Evolutionary conservation across 208 protist species (phyloP).

Genomic region (Leishmania martiniquensis): DNA sequence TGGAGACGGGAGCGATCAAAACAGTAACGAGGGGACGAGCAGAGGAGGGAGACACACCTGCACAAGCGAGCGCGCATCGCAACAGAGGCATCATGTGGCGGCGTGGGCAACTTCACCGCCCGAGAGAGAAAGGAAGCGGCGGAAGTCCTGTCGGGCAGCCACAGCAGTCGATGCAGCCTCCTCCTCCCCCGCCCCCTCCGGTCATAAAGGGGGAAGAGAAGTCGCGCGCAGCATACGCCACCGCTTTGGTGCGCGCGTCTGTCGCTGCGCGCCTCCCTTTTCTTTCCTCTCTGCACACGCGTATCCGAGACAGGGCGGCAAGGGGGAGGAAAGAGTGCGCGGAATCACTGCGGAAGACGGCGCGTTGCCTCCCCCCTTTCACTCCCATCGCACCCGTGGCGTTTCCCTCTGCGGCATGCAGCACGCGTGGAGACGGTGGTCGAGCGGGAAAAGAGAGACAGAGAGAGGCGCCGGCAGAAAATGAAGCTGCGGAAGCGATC

Average conservation of each 20-base stretch:
- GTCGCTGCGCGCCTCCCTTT: neutral
- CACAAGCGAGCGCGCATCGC: neutral
- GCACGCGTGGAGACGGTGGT: too few species aligned
- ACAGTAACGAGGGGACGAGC: neutral
- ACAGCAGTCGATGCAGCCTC: neutral
- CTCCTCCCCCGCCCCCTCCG: neutral
- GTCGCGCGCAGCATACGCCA: neutral
- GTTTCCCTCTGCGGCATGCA: too few species aligned
- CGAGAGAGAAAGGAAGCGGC: neutral
- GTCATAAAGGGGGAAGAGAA: neutral
- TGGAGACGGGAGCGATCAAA: neutral
- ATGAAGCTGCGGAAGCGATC: neutral
- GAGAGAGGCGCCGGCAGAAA: neutral
- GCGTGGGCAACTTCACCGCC: neutral
- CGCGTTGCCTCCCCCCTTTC: too few species aligned
- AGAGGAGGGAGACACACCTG: neutral
- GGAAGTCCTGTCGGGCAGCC: neutral
- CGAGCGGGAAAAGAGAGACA: too few species aligned
- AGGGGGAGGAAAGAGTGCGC: neutral
- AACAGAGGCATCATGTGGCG: neutral
- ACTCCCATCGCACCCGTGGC: too few species aligned
- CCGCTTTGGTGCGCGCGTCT: too few species aligned
- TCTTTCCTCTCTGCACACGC: too few species aligned
- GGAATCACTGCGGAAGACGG: too few species aligned
- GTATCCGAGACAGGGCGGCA: too few species aligned